Evolutionary conservation across 2,329 filamentous ascomycete genomes (phyloP), one percentile per base, ranked within the genome.

Genomic region (Gyromitra esculenta): DNA sequence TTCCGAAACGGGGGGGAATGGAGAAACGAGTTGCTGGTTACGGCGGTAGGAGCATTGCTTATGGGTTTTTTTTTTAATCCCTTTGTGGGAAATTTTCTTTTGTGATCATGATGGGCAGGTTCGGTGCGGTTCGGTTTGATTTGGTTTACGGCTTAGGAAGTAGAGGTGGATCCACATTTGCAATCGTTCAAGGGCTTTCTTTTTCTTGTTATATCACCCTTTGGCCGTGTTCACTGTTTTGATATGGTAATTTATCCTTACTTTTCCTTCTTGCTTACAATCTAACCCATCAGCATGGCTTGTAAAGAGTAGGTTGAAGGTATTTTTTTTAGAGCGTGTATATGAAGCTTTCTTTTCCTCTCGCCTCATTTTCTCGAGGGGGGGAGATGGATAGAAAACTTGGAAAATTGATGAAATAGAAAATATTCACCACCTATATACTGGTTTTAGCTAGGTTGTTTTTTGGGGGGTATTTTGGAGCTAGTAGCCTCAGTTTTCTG

Each of bases 21-120:
- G 63, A 66, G 70, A 64, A 75, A 75, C 13, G 66, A 70, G 65
- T 75, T 75, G 72, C 72, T 75, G 39, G 65, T 75, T 70, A 69
- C 35, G 37, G 59, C 11, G 43, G 72, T 60, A 75, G 64, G 70
- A 63, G 59, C 59, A 66, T 73, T 76, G 54, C 66, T 69, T 77
- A 65, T 75, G 11, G 43, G 11, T 64, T 43, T 65, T 73, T 25
- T 70, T 39, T 60, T 72, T 60, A 5, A 39, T 57, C 39, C 41
- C 60, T 59, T 13, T 25, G 63, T 69, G 45, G 59, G 41, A 18
- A 62, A 52, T 21, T 77, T 69, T 68, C 75, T 57, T 71, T 75
- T 75, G 72, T 75, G 57, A 43, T 70, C 65, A 64, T 57, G 37
- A 52, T 69, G 57, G 72, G 60, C 15, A 63, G 67, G 67, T 56